Conservation (phyloP, 73 alveolate genomes). For the Paramecium bursaria region DNA sequence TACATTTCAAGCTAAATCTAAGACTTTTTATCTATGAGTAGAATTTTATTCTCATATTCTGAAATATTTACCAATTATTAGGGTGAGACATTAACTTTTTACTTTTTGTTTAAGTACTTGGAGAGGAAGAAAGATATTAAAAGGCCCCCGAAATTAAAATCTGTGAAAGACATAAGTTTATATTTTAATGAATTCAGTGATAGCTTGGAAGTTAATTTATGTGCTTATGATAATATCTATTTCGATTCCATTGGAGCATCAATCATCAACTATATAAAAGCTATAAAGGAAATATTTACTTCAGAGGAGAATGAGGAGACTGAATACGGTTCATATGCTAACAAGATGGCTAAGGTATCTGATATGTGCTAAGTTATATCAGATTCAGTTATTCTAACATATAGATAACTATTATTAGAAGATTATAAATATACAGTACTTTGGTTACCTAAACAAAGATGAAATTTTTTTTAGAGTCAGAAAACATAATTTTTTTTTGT, state of each 20-base stretch:
- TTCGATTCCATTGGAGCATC: conserved; percentile 67
- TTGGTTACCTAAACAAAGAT: conserved; percentile 62
- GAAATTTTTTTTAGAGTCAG: no score
- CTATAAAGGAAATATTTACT: background rate
- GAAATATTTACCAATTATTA: conserved; percentile 52
- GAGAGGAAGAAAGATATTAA: no score
- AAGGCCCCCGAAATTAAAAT: no score
- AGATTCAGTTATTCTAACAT: conserved; percentile 63
- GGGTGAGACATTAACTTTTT: conserved; percentile 61
- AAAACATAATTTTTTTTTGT: no score
- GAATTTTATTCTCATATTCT: conserved; percentile 65
- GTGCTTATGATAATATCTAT: conserved; percentile 67
- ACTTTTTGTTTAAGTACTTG: conserved; percentile 41
- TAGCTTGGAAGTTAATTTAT: conserved; percentile 7
- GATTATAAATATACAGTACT: conserved; percentile 61
- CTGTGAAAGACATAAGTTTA: conserved; percentile 7
- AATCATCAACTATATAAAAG: conserved; percentile 50
- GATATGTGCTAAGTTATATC: conserved; percentile 62
- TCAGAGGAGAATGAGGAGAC: background rate
- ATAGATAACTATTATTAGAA: conserved; percentile 54
- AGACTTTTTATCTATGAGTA: conserved; percentile 36
- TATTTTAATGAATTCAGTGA: conserved; percentile 51
- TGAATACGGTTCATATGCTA: conserved; percentile 25
- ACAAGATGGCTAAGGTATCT: conserved; percentile 46
- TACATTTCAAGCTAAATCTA: conserved; percentile 25